Evolutionary conservation across 352 stramenopile species (phyloP), one percentile per base, ranked within the genome.

Genomic region (Aphanomyces invadans): DNA sequence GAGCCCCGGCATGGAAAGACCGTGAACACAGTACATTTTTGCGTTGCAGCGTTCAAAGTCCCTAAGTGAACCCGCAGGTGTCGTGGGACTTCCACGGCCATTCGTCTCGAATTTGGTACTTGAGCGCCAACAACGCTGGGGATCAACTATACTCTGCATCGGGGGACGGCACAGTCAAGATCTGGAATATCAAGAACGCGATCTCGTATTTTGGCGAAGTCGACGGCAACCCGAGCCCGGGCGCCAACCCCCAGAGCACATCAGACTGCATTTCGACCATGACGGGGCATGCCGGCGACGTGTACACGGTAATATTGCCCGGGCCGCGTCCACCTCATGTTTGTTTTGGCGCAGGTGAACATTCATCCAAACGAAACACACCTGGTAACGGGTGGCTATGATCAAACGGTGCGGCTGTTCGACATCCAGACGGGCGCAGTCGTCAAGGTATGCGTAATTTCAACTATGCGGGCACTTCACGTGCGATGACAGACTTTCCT

Each of bases 311-410:
- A 59, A 17, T 19, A 19, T 36, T 5, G 2, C 21, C 19, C 5
- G 19, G 0, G 38, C 10, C 25, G 26, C 10, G 4, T 17, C n/a
- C n/a, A n/a, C n/a, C n/a, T n/a, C n/a, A n/a, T n/a, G n/a, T n/a
- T n/a, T n/a, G n/a, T 4, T 12, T 38, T 11, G 12, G 19, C 15
- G 19, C 19, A 54, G 46, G 46, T 54, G 46, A 54, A 54, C 28
- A 69, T 95, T 28, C 85, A 94, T 39, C 85, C 85, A 5, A 90
- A 76, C 45, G 83, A 95, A 72, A 90, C 79, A n/a, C 86, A 95
- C 61, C 72, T 95, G 23, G 85, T 89, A 46, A 93, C 87, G 26
- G 83, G 82, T 51, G 87, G 87, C 19, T 94, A 95, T 70, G 87
- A 95, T 68, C 85, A 93, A 68, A 88, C 83, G 45, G 85, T 95